phyloP scores from a whole-genome alignment of 305 asterid genomes.

The Ruellia speciosa region DNA sequence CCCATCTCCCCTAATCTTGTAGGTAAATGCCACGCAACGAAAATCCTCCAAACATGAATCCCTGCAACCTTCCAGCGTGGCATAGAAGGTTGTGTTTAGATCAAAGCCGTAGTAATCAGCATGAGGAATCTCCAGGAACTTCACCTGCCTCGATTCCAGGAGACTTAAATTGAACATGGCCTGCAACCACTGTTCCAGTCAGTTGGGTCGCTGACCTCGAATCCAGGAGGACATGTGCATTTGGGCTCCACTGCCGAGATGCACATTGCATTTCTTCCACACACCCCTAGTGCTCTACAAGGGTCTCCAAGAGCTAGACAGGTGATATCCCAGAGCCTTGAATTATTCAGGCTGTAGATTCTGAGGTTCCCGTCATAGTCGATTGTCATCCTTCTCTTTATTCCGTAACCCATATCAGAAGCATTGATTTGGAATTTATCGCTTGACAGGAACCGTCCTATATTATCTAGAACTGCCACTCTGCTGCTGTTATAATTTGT shows the following conservation, averaged over 20 bases:
- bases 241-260: constrained; percentile 28
- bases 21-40: constrained; percentile 41
- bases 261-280: constrained; percentile 56
- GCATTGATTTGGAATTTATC: constrained; percentile 35
- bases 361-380: constrained; percentile 62
- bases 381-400: constrained; percentile 43
- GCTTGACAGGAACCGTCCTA: constrained; percentile 47
- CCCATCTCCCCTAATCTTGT: constrained; percentile 39
- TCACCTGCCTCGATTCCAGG: constrained; percentile 21
- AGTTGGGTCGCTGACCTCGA: constrained; percentile 20
- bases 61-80: constrained; percentile 36
- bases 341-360: constrained; percentile 41
- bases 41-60: constrained; percentile 29
- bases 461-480: constrained; percentile 36
- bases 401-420: constrained; percentile 45
- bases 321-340: constrained; percentile 43
- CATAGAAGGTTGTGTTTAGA: constrained; percentile 18
- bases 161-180: constrained; percentile 28
- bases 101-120: constrained; percentile 57
- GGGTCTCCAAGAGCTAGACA: constrained; percentile 55
- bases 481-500: constrained; percentile 57
- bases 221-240: constrained; percentile 61
- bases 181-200: constrained; percentile 54
- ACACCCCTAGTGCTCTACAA: constrained; percentile 42
- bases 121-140: constrained; percentile 41